Evolutionary conservation across 192 early-diverging fungal species (phyloP).

Genomic region (Helicostylum pulchrum): DNA sequence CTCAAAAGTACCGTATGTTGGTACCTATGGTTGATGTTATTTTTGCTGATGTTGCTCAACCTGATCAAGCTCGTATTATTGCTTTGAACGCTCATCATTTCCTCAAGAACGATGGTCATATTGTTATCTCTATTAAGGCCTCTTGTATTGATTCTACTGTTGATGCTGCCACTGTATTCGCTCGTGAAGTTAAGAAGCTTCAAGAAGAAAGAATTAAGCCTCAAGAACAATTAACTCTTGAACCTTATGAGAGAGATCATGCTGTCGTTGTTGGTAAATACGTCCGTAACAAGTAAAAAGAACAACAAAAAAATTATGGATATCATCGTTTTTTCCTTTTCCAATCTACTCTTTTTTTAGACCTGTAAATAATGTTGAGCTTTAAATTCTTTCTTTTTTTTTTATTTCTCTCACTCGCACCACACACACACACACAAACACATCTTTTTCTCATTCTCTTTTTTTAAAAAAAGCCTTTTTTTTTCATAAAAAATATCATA

Average conservation of each 20-base stretch:
- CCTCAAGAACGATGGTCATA: constrained; percentile 94
- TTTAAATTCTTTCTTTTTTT: background rate
- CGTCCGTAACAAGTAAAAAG: constrained; percentile 50
- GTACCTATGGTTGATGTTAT: constrained; percentile 98
- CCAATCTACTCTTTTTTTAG: too few species aligned
- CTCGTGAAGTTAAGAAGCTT: constrained; percentile 95
- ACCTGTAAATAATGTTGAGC: background rate
- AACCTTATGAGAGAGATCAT: constrained; percentile 99
- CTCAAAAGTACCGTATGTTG: constrained; percentile 99
- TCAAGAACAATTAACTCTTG: constrained; percentile 93
- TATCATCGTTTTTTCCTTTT: too few species aligned
- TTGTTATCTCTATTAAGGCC: constrained; percentile 99
- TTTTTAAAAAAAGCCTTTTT: too few species aligned
- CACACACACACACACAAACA: too few species aligned
- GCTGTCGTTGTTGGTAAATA: constrained; percentile 94
- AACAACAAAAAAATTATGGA: background rate
- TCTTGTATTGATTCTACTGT: constrained; percentile 99
- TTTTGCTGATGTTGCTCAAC: constrained; percentile 99
- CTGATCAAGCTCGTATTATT: constrained; percentile 99
- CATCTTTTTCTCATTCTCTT: too few species aligned
- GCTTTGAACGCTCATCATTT: constrained; percentile 96
- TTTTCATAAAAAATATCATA: background rate
- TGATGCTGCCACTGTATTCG: constrained; percentile 93
- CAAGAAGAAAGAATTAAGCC: constrained; percentile 85
- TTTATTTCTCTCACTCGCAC: background rate